Evolutionary conservation across 495 filamentous ascomycete species (phyloP).

Genomic region (Lindgomyces ingoldianus): DNA sequence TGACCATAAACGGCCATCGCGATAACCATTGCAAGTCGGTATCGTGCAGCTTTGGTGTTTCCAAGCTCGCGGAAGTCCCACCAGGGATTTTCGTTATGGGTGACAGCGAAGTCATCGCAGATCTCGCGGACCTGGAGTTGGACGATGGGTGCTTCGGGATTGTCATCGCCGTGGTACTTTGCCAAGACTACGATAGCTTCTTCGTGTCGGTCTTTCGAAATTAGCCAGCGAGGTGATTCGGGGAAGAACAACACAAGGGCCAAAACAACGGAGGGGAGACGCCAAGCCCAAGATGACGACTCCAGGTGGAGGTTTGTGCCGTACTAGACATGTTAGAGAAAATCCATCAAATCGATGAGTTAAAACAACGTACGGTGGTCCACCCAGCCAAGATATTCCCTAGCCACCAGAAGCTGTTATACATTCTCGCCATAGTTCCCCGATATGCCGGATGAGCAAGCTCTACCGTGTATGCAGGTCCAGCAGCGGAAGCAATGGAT

Average conservation of each 20-base stretch:
- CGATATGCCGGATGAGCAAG: slow-evolving; percentile 24
- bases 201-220: slow-evolving; percentile 29
- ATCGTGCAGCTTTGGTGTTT: slow-evolving; percentile 13
- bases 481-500: slow-evolving; percentile 12
- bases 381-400: slow-evolving; percentile 30
- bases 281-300: slow-evolving; percentile 24
- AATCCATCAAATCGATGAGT: background rate
- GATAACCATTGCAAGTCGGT: slow-evolving; percentile 7
- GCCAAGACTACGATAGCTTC: slow-evolving; percentile 28
- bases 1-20: slow-evolving; percentile 17
- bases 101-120: slow-evolving; percentile 8
- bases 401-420: slow-evolving; percentile 32
- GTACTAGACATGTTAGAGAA: slow-evolving; percentile 9
- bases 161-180: slow-evolving; percentile 26
- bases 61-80: slow-evolving; percentile 19
- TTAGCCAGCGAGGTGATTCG: slow-evolving; percentile 34
- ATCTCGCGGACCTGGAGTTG: slow-evolving; percentile 25
- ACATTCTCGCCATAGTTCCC: slow-evolving; percentile 31
- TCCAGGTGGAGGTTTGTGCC: slow-evolving; percentile 25
- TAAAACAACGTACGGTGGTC: slow-evolving; percentile 20
- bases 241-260: slow-evolving; percentile 31
- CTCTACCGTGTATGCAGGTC: slow-evolving; percentile 13
- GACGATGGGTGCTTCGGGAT: slow-evolving; percentile 21
- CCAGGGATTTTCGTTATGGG: slow-evolving; percentile 11
- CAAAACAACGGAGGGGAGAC: slow-evolving; percentile 18